Percentiles rank a stretch among this genome's conserved stretches.
phyloP scores from a whole-genome alignment of 2,329 filamentous ascomycete species.

The Colletotrichum sansevieriae region DNA sequence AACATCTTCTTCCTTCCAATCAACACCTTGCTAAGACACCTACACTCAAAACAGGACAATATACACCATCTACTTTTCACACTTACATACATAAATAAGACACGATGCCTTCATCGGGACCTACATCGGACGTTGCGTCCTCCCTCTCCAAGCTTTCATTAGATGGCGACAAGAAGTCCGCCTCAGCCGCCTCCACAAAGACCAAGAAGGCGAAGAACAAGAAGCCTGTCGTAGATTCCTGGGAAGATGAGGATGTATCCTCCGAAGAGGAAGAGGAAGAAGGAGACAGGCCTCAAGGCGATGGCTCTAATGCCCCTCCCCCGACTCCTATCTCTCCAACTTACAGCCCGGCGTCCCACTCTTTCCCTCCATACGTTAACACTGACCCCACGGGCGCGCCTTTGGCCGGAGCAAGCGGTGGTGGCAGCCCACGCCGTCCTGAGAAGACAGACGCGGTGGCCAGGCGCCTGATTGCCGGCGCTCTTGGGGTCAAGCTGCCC shows the following conservation, averaged over 20 bases:
- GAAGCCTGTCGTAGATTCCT: conserved; percentile 56
- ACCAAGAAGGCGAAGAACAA: conserved; percentile 47
- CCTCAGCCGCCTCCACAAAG: conserved; percentile 13
- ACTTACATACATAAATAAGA: background rate
- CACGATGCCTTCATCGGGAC: conserved; percentile 42
- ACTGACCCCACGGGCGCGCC: conserved; percentile 37
- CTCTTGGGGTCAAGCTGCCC: conserved; percentile 84
- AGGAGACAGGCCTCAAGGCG: conserved; percentile 44
- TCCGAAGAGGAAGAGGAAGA: conserved; percentile 46
- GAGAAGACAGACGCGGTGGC: conserved; percentile 97
- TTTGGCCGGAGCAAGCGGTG: conserved; percentile 40
- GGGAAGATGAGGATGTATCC: conserved; percentile 66
- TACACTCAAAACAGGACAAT: background rate
- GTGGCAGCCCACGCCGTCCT: conserved; percentile 62
- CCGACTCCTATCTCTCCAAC: conserved; percentile 75
- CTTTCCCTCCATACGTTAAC: conserved; percentile 44
- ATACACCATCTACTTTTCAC: too few species aligned
- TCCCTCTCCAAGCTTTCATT: conserved; percentile 52
- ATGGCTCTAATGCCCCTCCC: conserved; percentile 67
- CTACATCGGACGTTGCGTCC: conserved; percentile 46
- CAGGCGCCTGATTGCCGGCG: conserved; percentile 88
- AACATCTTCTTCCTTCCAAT: conserved; percentile 13
- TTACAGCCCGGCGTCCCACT: conserved; percentile 45
- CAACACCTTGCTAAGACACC: conserved; percentile 11
- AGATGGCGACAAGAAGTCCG: conserved; percentile 42